Conservation (phyloP, 2,329 filamentous ascomycete species). For the Zymoseptoria tritici region DNA sequence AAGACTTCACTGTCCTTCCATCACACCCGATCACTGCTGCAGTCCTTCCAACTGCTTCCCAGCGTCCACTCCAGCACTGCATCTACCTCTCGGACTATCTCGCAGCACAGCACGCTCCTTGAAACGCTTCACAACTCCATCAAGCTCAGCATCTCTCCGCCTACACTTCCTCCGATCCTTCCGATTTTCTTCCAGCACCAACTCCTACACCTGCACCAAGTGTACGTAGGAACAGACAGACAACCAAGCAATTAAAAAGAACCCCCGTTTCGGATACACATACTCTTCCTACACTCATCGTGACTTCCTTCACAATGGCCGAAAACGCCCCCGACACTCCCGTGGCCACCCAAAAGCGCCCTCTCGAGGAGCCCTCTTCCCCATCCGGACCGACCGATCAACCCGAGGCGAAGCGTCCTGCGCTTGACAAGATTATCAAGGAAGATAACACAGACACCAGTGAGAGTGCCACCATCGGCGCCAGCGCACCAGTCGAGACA, state of each 20-base stretch:
- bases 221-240: slow-evolving; percentile 18
- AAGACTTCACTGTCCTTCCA: background rate
- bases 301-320: slow-evolving; percentile 19
- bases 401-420: slow-evolving; percentile 93
- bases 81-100: slow-evolving; percentile 3
- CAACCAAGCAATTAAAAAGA: slow-evolving; percentile 14
- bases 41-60: background rate
- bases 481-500: slow-evolving; percentile 16
- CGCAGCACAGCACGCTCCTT: slow-evolving; percentile 9
- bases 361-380: slow-evolving; percentile 92
- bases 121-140: slow-evolving; percentile 6
- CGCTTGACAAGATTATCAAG: slow-evolving; percentile 83
- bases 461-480: slow-evolving; percentile 20
- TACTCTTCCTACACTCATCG: slow-evolving; percentile 1
- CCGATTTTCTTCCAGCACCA: slow-evolving; percentile 8
- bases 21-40: background rate
- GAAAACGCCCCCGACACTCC: slow-evolving; percentile 37
- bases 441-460: slow-evolving; percentile 42
- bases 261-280: background rate
- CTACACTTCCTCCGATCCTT: slow-evolving; percentile 2
- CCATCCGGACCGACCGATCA: slow-evolving; percentile 86
- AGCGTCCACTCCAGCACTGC: slow-evolving; percentile 3
- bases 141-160: slow-evolving; percentile 5
- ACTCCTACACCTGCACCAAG: slow-evolving; percentile 1
- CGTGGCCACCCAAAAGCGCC: slow-evolving; percentile 73